Percentiles rank a stretch among this genome's conserved stretches.
phyloP scores from a whole-genome alignment of 306 rosid genomes.

The Begonia loranthoides region DNA sequence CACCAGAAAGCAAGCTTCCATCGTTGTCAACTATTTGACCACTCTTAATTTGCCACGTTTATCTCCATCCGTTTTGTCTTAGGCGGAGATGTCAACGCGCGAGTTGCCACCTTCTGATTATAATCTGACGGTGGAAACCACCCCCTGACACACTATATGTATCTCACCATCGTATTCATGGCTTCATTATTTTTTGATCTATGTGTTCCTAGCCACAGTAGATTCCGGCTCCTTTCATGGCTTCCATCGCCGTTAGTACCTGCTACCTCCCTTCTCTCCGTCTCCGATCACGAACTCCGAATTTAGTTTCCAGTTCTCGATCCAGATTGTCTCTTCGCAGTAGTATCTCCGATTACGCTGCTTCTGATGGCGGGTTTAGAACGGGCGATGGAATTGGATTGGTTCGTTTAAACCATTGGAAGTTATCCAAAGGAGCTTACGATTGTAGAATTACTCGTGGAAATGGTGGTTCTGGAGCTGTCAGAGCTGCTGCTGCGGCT shows the following conservation, averaged over 20 bases:
- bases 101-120: too few species aligned
- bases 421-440: conserved; percentile 5
- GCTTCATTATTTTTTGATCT: too few species aligned
- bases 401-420: background rate
- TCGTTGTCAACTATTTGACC: too few species aligned
- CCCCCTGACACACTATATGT: too few species aligned
- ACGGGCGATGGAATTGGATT: conserved; percentile 9
- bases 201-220: conserved; percentile 6
- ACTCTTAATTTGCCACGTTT: too few species aligned
- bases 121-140: too few species aligned
- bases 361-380: conserved; percentile 11
- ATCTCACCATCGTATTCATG: too few species aligned
- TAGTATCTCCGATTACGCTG: conserved; percentile 6
- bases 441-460: conserved; percentile 1
- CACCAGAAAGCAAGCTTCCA: too few species aligned
- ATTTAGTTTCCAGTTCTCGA: conserved; percentile 4
- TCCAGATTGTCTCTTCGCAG: conserved; percentile 11
- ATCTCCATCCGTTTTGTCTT: too few species aligned
- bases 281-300: conserved; percentile 40
- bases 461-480: background rate
- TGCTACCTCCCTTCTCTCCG: conserved; percentile 40
- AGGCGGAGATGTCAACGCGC: too few species aligned
- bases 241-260: conserved; percentile 54
- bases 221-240: conserved; percentile 31
- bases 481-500: conserved; percentile 22